A percentile compares a stretch with the other conserved stretches of the same genome.
These are phyloP conservation scores for Neonectria coccinea DNA, from an alignment of 2,329 filamentous ascomycete species.

Conservation along the genomic window DNA sequence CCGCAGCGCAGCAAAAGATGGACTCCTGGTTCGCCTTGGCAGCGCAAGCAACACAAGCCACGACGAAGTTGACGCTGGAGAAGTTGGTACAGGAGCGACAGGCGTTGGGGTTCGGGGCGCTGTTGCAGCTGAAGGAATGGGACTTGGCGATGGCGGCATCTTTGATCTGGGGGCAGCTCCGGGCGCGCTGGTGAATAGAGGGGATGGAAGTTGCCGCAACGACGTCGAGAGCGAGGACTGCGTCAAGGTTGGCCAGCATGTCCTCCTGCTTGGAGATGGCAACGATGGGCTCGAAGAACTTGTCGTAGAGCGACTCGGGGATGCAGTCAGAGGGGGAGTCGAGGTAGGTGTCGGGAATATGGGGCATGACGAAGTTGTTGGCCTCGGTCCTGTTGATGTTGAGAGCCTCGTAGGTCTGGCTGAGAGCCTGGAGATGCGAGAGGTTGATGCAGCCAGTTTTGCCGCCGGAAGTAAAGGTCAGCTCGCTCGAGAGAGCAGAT, in stretches of 20 bases:
- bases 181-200: conserved; percentile 18
- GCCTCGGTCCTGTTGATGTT: background rate
- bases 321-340: conserved; percentile 28
- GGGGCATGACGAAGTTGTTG: conserved; percentile 5
- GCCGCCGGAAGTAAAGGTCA: conserved; percentile 17
- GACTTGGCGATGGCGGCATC: conserved; percentile 12
- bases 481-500: conserved; percentile 10
- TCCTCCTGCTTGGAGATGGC: conserved; percentile 30
- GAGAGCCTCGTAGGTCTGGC: conserved; percentile 26
- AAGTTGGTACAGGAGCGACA: conserved; percentile 32
- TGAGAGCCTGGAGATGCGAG: conserved; percentile 30
- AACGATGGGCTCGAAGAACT: conserved; percentile 33
- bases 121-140: conserved; percentile 25
- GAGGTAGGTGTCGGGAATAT: conserved; percentile 20
- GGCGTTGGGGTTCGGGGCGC: conserved; percentile 17
- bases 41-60: conserved; percentile 28
- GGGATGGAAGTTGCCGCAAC: background rate
- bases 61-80: conserved; percentile 28
- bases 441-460: conserved; percentile 22
- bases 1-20: conserved; percentile 30
- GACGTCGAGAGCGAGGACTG: conserved; percentile 14
- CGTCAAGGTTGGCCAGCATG: conserved; percentile 22
- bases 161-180: conserved; percentile 27
- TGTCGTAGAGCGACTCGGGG: conserved; percentile 29
- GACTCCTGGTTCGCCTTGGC: conserved; percentile 32